Conservation (phyloP, 2,329 filamentous ascomycete species). For the Calonectria pauciramosa region DNA sequence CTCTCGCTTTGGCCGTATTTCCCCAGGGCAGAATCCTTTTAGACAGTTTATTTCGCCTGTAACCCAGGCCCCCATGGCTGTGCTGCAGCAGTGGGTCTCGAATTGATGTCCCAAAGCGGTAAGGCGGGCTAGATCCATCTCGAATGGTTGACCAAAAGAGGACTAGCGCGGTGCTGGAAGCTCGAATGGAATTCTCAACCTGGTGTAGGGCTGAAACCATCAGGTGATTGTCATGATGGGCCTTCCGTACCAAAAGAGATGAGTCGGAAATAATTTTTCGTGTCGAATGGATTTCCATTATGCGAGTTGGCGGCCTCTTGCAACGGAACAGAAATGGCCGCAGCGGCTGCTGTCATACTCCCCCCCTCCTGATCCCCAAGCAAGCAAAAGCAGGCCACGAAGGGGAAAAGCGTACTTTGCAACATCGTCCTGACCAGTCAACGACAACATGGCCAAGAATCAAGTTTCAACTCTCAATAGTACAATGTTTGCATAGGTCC, state of each 20-base stretch:
- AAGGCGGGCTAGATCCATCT: constrained; percentile 18
- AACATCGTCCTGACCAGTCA: background rate
- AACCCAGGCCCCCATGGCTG: constrained; percentile 35
- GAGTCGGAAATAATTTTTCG: background rate
- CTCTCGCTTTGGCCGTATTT: background rate
- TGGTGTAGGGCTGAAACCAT: constrained; percentile 18
- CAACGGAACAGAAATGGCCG: background rate
- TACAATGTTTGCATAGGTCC: too few relatives aligned
- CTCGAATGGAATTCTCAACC: constrained; percentile 43
- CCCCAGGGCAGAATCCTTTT: constrained; percentile 21
- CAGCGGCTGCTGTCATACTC: background rate
- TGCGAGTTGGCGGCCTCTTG: background rate
- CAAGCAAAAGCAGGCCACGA: background rate
- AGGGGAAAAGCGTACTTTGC: too few relatives aligned
- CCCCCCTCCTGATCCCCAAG: background rate
- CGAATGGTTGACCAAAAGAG: constrained; percentile 32
- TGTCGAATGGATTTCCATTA: background rate
- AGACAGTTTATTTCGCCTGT: constrained; percentile 2
- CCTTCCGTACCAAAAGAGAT: background rate
- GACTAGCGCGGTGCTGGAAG: background rate
- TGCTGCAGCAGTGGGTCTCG: constrained; percentile 19
- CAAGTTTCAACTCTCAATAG: too few relatives aligned
- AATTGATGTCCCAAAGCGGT: constrained; percentile 7
- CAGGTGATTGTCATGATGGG: background rate
- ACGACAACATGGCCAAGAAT: background rate